Conservation (phyloP, 2,329 filamentous ascomycete genomes). For the Sporothrix brasiliensis region DNA sequence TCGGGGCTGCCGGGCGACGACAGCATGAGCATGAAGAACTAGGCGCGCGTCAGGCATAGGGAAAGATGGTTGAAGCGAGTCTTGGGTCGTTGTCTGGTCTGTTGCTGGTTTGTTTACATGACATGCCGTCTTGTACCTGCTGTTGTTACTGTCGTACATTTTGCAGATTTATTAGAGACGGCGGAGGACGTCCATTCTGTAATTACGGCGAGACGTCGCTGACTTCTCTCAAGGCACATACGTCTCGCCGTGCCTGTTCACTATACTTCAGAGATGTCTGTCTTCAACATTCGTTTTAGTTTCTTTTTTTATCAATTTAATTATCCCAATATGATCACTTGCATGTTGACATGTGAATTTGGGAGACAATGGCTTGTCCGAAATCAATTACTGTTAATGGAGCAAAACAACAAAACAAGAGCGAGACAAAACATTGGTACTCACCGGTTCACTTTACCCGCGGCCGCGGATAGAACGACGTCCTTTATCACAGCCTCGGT, state of each 20-base stretch:
- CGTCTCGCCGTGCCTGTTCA: not conserved
- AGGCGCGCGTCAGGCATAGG: not conserved
- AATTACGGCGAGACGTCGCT: not conserved
- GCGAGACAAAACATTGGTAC: not conserved
- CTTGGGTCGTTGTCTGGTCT: not conserved
- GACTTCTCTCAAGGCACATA: not conserved
- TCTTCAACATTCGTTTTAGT: not conserved
- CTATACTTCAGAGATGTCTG: not conserved
- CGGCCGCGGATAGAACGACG: too few species aligned
- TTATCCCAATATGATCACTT: not conserved
- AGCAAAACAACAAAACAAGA: not conserved
- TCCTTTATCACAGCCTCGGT: not conserved
- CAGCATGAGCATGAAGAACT: constrained; percentile 32
- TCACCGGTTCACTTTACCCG: not conserved
- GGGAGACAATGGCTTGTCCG: too few species aligned
- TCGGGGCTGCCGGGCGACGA: constrained; percentile 16
- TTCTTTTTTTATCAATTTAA: constrained; percentile 1
- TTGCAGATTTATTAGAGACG: not conserved
- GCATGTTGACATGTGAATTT: too few species aligned
- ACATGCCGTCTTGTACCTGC: not conserved
- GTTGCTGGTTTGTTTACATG: not conserved
- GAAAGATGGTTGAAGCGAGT: not conserved
- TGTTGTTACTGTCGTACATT: not conserved
- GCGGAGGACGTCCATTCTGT: not conserved
- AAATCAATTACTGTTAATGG: too few species aligned